Evolutionary conservation across 78 protist species (phyloP).

Genomic region (slime mould (Dictyostelium discoideum)): DNA sequence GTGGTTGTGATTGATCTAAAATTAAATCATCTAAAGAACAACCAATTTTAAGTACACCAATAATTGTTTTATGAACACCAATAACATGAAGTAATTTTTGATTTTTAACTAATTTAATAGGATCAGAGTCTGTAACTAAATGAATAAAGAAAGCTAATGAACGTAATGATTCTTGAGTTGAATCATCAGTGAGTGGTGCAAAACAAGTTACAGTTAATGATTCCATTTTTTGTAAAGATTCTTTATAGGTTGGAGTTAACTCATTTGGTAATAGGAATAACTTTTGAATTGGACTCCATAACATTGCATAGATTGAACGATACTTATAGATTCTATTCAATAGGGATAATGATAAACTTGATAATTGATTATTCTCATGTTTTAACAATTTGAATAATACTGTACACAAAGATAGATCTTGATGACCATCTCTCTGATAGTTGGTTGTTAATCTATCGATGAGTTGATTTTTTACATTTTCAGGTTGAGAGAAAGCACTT

Average conservation of each 20-base stretch:
- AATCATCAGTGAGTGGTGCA: conserved; percentile 19
- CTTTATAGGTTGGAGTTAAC: not conserved
- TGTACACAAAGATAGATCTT: not conserved
- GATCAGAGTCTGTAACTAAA: not conserved
- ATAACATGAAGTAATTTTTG: conserved; percentile 33
- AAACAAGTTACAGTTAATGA: conserved; percentile 38
- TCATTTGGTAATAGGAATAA: conserved; percentile 16
- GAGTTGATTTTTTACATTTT: not conserved
- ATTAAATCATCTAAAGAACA: conserved; percentile 49
- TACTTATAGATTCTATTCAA: conserved; percentile 48
- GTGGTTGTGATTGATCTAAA: not conserved
- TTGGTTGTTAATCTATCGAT: not conserved
- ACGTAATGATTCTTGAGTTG: conserved; percentile 37
- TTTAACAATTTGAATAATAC: conserved; percentile 20
- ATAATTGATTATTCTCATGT: conserved; percentile 61
- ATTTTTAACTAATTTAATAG: conserved; percentile 21
- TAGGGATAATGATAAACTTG: conserved; percentile 12
- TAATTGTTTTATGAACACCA: conserved; percentile 29
- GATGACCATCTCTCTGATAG: not conserved
- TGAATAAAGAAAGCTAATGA: conserved; percentile 32
- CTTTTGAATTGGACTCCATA: conserved; percentile 31
- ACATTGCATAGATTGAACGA: conserved; percentile 33
- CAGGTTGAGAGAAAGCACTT: not conserved
- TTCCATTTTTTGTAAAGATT: conserved; percentile 45
- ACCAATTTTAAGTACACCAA: conserved; percentile 60